Evolutionary conservation across 768 basidiomycete genomes (phyloP).

Genomic region (Lentinula detonsa): DNA sequence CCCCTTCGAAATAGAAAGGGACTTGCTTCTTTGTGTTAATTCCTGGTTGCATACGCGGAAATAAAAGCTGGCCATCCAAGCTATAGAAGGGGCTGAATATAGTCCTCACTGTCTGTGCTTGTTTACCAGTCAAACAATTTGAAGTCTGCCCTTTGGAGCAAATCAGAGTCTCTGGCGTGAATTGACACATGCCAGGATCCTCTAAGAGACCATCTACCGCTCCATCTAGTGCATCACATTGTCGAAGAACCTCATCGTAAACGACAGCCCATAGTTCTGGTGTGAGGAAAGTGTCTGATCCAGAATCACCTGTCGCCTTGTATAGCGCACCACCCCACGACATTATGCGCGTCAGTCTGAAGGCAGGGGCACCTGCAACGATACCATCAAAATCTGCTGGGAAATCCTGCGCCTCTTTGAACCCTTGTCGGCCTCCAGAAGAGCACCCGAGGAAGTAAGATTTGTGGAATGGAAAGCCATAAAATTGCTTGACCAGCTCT

Average conservation of each 20-base stretch:
- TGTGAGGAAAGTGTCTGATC: conserved; percentile 9
- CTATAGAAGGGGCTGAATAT: conserved; percentile 12
- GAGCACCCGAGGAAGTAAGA: conserved; percentile 19
- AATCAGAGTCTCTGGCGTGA: conserved; percentile 12
- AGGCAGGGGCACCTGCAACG: conserved; percentile 16
- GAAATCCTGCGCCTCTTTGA: conserved; percentile 12
- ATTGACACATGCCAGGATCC: conserved; percentile 14
- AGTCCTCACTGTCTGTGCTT: conserved; percentile 10
- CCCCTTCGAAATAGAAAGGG: conserved; percentile 3
- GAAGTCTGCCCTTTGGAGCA: conserved; percentile 5
- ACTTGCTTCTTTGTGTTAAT: conserved; percentile 5
- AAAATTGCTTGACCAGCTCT: conserved; percentile 14
- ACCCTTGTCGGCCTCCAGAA: conserved; percentile 17
- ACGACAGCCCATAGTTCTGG: conserved; percentile 11
- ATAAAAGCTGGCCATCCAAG: conserved; percentile 4
- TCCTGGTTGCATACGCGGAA: conserved; percentile 12
- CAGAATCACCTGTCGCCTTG: not conserved
- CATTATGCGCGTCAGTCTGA: not conserved
- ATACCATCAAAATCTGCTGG: conserved; percentile 15
- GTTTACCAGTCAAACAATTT: conserved; percentile 11
- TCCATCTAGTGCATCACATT: conserved; percentile 17
- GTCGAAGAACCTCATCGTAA: conserved; percentile 14
- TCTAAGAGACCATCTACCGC: conserved; percentile 13
- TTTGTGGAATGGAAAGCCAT: conserved; percentile 10
- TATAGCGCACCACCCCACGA: conserved; percentile 1